Evolutionary conservation across 805 yeast species (phyloP), one percentile per base, ranked within the genome.

Genomic region (Barnettozyma botsteinii): DNA sequence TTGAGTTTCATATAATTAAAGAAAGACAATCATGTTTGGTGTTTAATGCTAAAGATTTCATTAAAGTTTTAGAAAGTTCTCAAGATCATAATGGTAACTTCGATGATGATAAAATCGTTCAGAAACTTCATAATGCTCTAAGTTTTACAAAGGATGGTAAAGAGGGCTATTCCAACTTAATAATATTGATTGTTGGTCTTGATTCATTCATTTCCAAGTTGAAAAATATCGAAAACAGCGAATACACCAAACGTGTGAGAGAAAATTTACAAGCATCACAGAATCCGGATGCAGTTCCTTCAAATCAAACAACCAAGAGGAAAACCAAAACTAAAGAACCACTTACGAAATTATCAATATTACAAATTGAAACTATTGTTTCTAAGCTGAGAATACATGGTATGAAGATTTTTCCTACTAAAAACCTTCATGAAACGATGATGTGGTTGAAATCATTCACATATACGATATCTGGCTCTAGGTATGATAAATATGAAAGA

Each of bases 381-480:
- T 57, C 69, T 12, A 65, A 65, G 27, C 57, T 73, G 8, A 79
- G 79, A 54, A 58, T 79, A 7, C 49, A 63, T 24, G 70, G 71
- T 4, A 56, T 75, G 17, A 77, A 76, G 46, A 54, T 79, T 1
- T 77, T 78, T 48, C 72, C 69, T 13, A 66, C 73, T 2, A 67
- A 65, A 59, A 73, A 65, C 33, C 52, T 53, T 7, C 66, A 57
- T 34, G 85, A 79, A 36, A 59, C 73, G 1, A 40, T 66, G 1
- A 66, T 61, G 4, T 78, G 85, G 78, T 52, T 81, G 13, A 70
- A 66, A 33, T 71, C 80, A 13, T 69, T 80, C 46, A 64, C 84
- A 0, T 73, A 77, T 48, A 67, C 86, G 0, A 66, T 81, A 7
- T 67, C 78, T 0, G 55, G 61, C 13, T 63, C 75, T 11, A 52